Evolutionary conservation across 1,284 basidiomycete species (phyloP), one percentile per base, ranked within the genome.

Genomic region (Phellopilus nigrolimitatus): DNA sequence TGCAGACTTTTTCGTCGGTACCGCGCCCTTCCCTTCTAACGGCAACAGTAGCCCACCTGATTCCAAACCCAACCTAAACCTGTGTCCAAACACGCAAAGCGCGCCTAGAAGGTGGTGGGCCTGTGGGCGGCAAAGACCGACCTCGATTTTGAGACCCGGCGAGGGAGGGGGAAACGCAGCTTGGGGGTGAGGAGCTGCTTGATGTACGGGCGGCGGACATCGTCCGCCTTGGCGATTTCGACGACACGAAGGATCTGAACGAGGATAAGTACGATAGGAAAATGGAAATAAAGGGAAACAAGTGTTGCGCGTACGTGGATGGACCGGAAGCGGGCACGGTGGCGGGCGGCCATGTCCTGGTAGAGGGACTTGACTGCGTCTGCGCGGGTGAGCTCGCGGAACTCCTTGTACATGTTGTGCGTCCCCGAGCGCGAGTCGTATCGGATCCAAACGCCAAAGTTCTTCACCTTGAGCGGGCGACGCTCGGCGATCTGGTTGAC

Each of bases 271-370:
- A 34, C 63, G 60, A 63, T 25, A 41, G 22, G 27, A 41, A 8
- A 10, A 33, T 48, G 12, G 0, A 22, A 22, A 34, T 64, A 59
- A 22, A 43, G 17, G 41, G 33, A 28, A n/a, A 3, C 21, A 41
- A 3, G 2, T 27, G 40, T 36, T 24, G 15, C 25, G 72, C 84
- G 59, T 62, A 92, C 91, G 73, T 97, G 94, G 72, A 99, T 95
- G 51, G 91, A 97, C 73, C 95, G 84, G 86, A 98, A 99, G 68
- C 97, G 92, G 61, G 95, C 95, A 76, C 95, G 93, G 76, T 99
- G 97, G 62, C 95, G 84, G 59, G 95, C 94, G 66, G 97, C 93
- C 95, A 99, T 98, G 76, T 99, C 95, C 77, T 99, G 95, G 84
- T 99, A 99, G 72, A 98, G 78, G 63, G 86, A 79, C 80, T 92